These are phyloP conservation scores for Balakata baccata DNA, from an alignment of 345 rosid species.

Conservation along the genomic window DNA sequence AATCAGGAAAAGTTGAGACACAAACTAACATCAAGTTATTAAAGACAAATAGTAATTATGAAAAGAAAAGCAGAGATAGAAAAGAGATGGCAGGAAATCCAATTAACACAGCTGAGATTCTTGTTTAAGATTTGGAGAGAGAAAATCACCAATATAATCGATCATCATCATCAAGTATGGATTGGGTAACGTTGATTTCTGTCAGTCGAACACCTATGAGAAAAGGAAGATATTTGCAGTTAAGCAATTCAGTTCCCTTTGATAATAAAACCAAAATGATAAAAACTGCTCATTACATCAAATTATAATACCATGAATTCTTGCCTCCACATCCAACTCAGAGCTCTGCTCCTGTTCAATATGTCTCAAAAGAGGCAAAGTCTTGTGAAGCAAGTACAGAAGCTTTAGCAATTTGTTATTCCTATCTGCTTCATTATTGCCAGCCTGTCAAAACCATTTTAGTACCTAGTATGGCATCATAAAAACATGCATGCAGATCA, in stretches of 20 bases:
- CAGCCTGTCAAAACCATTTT: slow-evolving; percentile 28
- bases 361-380: slow-evolving; percentile 42
- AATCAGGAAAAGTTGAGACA: not conserved
- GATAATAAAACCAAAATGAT: slow-evolving; percentile 11
- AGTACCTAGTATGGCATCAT: slow-evolving; percentile 15
- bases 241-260: slow-evolving; percentile 7
- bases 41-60: not conserved
- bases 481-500: not conserved
- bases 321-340: slow-evolving; percentile 41
- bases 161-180: slow-evolving; percentile 42
- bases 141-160: slow-evolving; percentile 50
- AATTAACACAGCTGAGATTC: not conserved
- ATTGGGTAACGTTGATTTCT: slow-evolving; percentile 30
- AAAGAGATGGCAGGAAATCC: not conserved
- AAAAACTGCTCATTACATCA: not conserved
- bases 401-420: slow-evolving; percentile 34
- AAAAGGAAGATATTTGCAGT: slow-evolving; percentile 11
- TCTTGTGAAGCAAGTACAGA: slow-evolving; percentile 42
- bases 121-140: slow-evolving; percentile 15
- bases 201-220: slow-evolving; percentile 35
- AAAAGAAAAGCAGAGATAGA: not conserved
- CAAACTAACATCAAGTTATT: not conserved
- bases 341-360: slow-evolving; percentile 45
- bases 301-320: slow-evolving; percentile 33
- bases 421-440: slow-evolving; percentile 28